Conservation (phyloP, 176 grass and related monocot genomes). For the Aegilops speltoides region DNA sequence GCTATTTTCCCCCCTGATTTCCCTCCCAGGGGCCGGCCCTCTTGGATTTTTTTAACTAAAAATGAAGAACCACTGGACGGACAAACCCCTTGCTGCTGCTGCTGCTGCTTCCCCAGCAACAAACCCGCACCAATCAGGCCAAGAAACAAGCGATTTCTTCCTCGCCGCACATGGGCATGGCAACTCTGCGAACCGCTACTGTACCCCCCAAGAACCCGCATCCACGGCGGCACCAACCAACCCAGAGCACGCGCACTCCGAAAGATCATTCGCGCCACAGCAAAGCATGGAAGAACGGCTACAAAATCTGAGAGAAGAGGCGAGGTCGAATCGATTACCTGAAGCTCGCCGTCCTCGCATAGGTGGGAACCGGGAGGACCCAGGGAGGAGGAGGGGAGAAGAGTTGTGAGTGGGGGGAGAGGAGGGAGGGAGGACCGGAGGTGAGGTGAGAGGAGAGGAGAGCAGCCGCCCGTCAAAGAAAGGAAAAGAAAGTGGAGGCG, state of each 20-base stretch:
- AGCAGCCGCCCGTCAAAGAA: slow-evolving; percentile 15
- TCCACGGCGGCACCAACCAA: neutral
- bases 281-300: neutral
- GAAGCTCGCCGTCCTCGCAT: neutral
- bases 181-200: neutral
- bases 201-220: neutral
- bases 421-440: neutral
- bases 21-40: neutral
- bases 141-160: neutral
- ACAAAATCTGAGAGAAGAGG: neutral
- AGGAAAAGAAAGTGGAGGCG: slow-evolving; percentile 33
- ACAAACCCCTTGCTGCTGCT: neutral
- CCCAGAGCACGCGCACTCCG: neutral
- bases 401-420: too few species aligned
- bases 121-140: neutral
- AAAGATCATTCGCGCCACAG: neutral
- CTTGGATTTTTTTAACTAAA: neutral
- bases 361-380: neutral
- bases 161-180: neutral
- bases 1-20: slow-evolving; percentile 15
- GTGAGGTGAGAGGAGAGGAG: neutral
- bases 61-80: neutral
- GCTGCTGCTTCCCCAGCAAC: neutral
- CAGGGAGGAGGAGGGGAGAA: neutral
- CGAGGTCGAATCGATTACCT: neutral